These are phyloP conservation scores for Tillandsia leiboldiana DNA, from an alignment of 176 grass and related monocot genomes.

Conservation along the genomic window DNA sequence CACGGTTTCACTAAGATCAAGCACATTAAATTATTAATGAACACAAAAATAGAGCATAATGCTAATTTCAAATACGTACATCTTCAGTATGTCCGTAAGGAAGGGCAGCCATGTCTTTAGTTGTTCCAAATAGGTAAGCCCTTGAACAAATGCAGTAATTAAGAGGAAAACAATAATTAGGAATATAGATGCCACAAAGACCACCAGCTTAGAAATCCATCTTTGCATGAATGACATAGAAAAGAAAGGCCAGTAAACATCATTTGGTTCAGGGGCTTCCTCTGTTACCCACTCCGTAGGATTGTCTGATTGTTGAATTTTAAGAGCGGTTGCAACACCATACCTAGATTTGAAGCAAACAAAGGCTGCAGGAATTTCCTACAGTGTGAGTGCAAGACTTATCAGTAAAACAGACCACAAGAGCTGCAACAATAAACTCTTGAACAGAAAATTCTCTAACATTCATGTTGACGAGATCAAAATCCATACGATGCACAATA, in stretches of 20 bases:
- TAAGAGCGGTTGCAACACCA: conserved; percentile 54
- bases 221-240: conserved; percentile 83
- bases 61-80: conserved; percentile 37
- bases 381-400: conserved; percentile 9
- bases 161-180: conserved; percentile 74
- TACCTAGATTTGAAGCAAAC: conserved; percentile 83
- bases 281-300: conserved; percentile 89
- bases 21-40: conserved; percentile 10
- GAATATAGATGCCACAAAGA: conserved; percentile 61
- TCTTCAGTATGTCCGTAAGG: conserved; percentile 63
- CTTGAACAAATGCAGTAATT: conserved; percentile 80
- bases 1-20: conserved; percentile 3
- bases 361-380: conserved; percentile 82
- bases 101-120: conserved; percentile 82
- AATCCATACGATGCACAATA: too few relatives aligned
- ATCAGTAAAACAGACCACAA: conserved; percentile 1
- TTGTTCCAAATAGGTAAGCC: conserved; percentile 78
- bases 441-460: too few relatives aligned
- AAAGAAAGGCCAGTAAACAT: conserved; percentile 95
- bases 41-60: neutral
- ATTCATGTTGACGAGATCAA: too few relatives aligned
- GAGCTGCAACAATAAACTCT: neutral
- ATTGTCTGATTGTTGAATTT: conserved; percentile 65
- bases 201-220: conserved; percentile 86
- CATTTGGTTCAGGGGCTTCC: conserved; percentile 60